Base-by-base conservation (phyloP, 2,329 filamentous ascomycete species). In the Aspergillus sp. region DNA sequence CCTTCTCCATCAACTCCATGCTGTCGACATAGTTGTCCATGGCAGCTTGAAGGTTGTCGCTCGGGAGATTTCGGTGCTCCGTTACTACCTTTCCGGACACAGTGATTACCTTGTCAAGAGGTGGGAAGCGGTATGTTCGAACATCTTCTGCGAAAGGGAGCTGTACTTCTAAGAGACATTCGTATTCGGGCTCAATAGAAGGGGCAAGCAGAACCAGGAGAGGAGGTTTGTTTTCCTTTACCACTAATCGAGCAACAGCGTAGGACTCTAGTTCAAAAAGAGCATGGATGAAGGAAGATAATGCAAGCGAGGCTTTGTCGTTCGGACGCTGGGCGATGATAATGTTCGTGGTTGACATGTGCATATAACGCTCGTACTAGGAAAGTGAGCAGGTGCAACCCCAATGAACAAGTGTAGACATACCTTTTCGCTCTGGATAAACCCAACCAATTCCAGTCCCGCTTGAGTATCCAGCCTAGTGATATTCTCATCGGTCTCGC, bases 101-200 rank as follows among this genome's bases (percentile, higher is more conserved):
- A 0, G 93, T 97, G 62, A 97, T 80, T 30, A 98, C 90, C 64
- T 87, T 90, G 73, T 97, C 93, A 11, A 99, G 80, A 0, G 94
- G 92, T 6, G 95, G 93, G 68, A 99, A 99, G 61, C 89, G 90
- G 75, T 97, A 98, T n/a, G 85, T 85, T 41, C 95, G 87, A 52
- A 97, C 83, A 72, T 99, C 95, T 80, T 99, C 95, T 2, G 92
- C 89, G 71, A 97, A 99, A 0, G 95, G 95, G 6, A 98, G 82
- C 41, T 95, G 92, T 1, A 96, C 85, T 72, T 99, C 95, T 65
- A 97, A 88, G 2, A 99, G 83, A 69, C 91, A 94, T 74, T 97
- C 93, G 66, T 91, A 87, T 28, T 91, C 89, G 2, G 85, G 82
- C 64, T 96, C 91, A 62, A 97, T 88, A 22, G 87, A 85, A 3